These are phyloP conservation scores for Ceratobasidium papillatum DNA, from an alignment of 1,284 basidiomycete species.

Conservation along the genomic window DNA sequence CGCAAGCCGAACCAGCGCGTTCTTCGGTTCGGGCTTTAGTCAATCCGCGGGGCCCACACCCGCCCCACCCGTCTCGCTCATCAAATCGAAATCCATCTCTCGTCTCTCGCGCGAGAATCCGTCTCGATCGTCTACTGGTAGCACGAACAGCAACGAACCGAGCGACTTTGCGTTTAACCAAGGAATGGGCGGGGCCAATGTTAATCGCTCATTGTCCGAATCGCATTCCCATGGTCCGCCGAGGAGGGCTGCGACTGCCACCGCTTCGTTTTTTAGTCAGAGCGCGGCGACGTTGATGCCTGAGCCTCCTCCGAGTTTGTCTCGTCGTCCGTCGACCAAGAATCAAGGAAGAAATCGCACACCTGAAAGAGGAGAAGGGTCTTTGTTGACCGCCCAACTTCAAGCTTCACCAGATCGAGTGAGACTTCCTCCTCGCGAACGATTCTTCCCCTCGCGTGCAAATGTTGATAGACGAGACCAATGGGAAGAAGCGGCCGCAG, in stretches of 20 bases:
- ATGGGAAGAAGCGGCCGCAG: slow-evolving; percentile 28
- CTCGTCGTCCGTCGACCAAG: slow-evolving; percentile 17
- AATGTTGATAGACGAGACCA: slow-evolving; percentile 28
- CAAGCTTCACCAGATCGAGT: slow-evolving; percentile 10
- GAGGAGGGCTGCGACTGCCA: background rate
- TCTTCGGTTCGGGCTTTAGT: slow-evolving; percentile 9
- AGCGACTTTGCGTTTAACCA: slow-evolving; percentile 33
- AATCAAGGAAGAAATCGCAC: background rate
- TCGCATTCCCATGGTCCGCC: background rate
- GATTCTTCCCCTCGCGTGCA: slow-evolving; percentile 25
- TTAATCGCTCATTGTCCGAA: slow-evolving; percentile 27
- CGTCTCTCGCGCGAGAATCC: background rate
- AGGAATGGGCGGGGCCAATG: slow-evolving; percentile 21
- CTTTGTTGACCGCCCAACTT: background rate
- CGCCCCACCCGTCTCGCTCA: slow-evolving; percentile 14
- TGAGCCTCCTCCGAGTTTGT: slow-evolving; percentile 16
- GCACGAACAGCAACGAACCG: background rate
- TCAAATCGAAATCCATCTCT: slow-evolving; percentile 30
- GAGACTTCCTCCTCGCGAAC: slow-evolving; percentile 4
- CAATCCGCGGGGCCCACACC: background rate
- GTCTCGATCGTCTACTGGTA: background rate
- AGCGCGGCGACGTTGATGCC: slow-evolving; percentile 27
- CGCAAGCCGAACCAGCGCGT: slow-evolving; percentile 22
- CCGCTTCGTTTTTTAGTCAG: slow-evolving; percentile 30
- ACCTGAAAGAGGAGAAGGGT: background rate